Base-by-base conservation (phyloP, 1,284 basidiomycete genomes). In the Naganishia sp. region DNA sequence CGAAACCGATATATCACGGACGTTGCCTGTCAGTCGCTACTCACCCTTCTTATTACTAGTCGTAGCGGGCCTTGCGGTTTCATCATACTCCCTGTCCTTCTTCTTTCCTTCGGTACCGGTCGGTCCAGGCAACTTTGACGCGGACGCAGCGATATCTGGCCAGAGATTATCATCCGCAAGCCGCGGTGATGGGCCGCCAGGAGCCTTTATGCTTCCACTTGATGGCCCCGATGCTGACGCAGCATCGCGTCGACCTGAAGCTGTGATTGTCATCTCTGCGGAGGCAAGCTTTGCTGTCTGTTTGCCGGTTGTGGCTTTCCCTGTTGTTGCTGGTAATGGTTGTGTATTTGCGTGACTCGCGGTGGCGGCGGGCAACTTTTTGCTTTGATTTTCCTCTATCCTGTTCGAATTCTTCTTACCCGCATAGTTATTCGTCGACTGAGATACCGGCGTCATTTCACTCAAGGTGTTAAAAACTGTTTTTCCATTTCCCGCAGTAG, bases 81-180 rank as follows among this genome's bases (percentile, higher is more conserved):
- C 66, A 5, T 46, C 16, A 39, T 68, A 61, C 70, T 70, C 70
- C 70, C 72, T 56, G 1, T 73, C 71, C 54, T 71, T 73, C 31
- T 60, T 31, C 63, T 67, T 72, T 10, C 42, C 43, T 23, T 71
- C 70, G 59, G 71, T 73, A 15, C 56, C 59, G 68, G 74, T 73
- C 39, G 74, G 71, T 44, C 74, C 74, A 11, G 65, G 57, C 36
- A 63, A 63, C 59, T 72, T 74, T 18, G 67, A 66, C 9, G 72
- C 71, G 3, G 75, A 73, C 60, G 74, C 73, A 1, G 69, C 70
- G 0, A 80, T 74, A 55, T 78, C 77, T 0, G 78, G 78, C 75
- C 77, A 80, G 15, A 71, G 46, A 2, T 55, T 69, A 16, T 69
- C 57, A 68, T 79, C 77, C 10, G 72, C 60, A 36, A 74, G 69